Evolutionary conservation across 768 basidiomycete species (phyloP).

Genomic region (Rhizopogon rudus): DNA sequence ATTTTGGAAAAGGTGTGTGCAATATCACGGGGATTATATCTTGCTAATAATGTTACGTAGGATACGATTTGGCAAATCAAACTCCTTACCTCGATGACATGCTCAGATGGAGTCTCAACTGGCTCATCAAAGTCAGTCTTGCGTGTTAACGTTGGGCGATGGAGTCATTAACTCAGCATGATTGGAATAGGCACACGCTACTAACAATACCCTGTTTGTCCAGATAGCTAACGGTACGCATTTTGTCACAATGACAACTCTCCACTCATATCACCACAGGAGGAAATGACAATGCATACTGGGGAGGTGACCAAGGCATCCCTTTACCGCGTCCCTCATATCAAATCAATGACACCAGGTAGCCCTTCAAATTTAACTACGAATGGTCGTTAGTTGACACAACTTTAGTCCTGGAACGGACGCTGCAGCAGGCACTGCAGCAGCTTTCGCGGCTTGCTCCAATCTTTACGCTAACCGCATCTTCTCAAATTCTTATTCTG

Average conservation of each 20-base stretch:
- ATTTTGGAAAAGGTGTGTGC: constrained; percentile 66
- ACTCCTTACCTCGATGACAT: constrained; percentile 89
- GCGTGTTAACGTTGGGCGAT: neutral
- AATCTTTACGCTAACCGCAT: constrained; percentile 65
- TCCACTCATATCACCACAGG: constrained; percentile 29
- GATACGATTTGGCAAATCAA: constrained; percentile 82
- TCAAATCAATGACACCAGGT: constrained; percentile 68
- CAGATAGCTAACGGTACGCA: constrained; percentile 63
- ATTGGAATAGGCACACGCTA: constrained; percentile 66
- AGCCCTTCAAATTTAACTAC: neutral
- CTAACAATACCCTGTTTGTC: constrained; percentile 66
- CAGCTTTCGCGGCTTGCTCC: constrained; percentile 86
- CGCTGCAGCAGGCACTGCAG: constrained; percentile 76
- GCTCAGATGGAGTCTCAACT: constrained; percentile 87
- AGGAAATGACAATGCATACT: constrained; percentile 70
- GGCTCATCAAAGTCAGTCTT: constrained; percentile 77
- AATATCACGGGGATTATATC: neutral
- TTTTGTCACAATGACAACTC: constrained; percentile 1
- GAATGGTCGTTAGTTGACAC: neutral
- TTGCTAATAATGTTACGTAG: constrained; percentile 26
- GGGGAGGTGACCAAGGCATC: constrained; percentile 83
- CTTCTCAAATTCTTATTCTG: constrained; percentile 49
- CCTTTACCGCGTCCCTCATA: constrained; percentile 72
- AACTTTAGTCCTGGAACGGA: constrained; percentile 74
- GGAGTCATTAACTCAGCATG: neutral